phyloP scores from a whole-genome alignment of 2,329 filamentous ascomycete species.

The Talaromyces sp. region DNA sequence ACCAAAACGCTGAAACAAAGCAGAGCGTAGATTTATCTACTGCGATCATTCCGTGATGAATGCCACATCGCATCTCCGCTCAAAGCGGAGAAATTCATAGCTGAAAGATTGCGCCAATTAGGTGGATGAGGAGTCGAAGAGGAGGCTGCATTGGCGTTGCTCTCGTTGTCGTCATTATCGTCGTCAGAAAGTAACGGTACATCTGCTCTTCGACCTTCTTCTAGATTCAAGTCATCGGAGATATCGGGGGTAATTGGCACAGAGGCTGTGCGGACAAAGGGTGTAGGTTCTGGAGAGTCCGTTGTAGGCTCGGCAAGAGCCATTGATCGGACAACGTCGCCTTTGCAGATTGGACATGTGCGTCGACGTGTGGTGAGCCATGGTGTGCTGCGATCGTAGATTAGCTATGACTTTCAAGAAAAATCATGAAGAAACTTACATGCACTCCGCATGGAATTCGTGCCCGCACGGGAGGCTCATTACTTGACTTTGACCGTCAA shows the following conservation, averaged over 20 bases:
- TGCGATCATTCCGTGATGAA: constrained; percentile 39
- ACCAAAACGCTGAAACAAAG: constrained; percentile 1
- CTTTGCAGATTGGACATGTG: constrained; percentile 98
- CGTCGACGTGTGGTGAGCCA: constrained; percentile 93
- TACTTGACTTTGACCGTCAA: constrained; percentile 88
- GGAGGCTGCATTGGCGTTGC: constrained; percentile 18
- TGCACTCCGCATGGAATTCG: constrained; percentile 97
- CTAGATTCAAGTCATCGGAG: constrained; percentile 41
- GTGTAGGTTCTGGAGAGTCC: constrained; percentile 28
- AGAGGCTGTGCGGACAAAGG: constrained; percentile 45
- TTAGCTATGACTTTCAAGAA: not conserved
- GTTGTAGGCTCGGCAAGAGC: constrained; percentile 40
- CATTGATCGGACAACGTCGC: constrained; percentile 75
- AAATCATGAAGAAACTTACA: constrained; percentile 61
- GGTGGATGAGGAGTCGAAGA: constrained; percentile 32
- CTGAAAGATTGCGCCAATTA: constrained; percentile 44
- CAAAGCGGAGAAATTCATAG: constrained; percentile 44
- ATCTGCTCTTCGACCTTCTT: constrained; percentile 37
- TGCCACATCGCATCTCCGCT: constrained; percentile 48
- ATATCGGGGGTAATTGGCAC: constrained; percentile 45
- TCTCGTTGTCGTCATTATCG: not conserved
- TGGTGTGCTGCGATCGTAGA: constrained; percentile 63
- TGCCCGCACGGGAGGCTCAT: constrained; percentile 98
- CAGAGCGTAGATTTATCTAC: constrained; percentile 28
- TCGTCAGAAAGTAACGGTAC: constrained; percentile 31